Base-by-base conservation (phyloP, 2,329 filamentous ascomycete species). In the Aotearoamyces nothofagi region DNA sequence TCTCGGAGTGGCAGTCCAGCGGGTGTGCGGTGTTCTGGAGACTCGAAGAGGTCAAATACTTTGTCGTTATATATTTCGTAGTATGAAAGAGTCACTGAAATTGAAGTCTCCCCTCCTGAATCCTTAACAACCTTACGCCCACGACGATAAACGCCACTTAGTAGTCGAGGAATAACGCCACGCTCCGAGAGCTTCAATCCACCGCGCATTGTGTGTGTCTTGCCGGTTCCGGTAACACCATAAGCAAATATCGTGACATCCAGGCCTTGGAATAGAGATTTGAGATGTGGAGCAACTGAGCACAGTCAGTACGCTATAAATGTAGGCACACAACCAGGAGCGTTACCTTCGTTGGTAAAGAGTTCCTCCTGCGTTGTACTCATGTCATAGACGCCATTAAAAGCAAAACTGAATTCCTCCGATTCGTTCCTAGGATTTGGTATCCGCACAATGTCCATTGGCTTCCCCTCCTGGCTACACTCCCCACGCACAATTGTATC, bases 21-120 rank as follows among this genome's bases (percentile, higher is more conserved):
- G 2, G 80, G 61, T 6, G 45, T 39, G 28, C 90, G 78, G 58
- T 84, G 92, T 51, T 94, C 86, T 0, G 76, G 78, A 1, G 83
- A 63, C 50, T 93, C 81, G 40, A 94, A 82, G 17, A 94, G 60
- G 50, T 94, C 86, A 46, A 77, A 93, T 12, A 93, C 84, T 50
- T 87, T 87, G 58, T 94, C 86, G 52, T 92, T 93, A 56, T 94
- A 94, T 40, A 94, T 93, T 52, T 94, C 86, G 56, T 92, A 93
- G 56, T 94, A 94, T 15, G 81, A 86, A 45, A 94, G 65, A 9
- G 71, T 63, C 10, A 93, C 81, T 6, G 70, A 60, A 13, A 92
- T 80, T 2, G 59, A 63, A 0, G 76, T 86, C 29, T 71, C 60
- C 8, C 75, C 80, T 4, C 64, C 61, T 2, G 74, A 68, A 45